Evolutionary conservation across 148 eudicot species (phyloP), one percentile per base, ranked within the genome.

Genomic region (Camellia sinensis): DNA sequence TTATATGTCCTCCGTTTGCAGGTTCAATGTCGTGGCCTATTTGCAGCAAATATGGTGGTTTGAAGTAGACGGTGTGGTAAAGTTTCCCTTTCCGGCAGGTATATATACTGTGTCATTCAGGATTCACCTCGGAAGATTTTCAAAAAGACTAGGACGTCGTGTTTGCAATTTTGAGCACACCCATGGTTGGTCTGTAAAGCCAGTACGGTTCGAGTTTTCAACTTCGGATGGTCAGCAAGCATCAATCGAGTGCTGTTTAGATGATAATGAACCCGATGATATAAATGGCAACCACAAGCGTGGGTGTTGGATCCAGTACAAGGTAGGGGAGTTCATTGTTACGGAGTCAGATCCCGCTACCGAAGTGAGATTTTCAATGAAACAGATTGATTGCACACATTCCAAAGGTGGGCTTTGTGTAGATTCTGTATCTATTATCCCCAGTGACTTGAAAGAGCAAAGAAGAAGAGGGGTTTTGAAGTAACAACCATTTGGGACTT

Each of bases 31-130:
- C 29, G 87, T 93, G 76, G 98, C 98, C 43, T 95, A 91, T 88
- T 83, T 93, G 85, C 98, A 91, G 87, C 98, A 95, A 89, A 87
- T 95, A 85, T 95, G 98, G 98, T 95, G 98, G 98, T 95, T 91
- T 86, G 98, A 95, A 83, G 97, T 93, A 18, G 97, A 90, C 74
- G 94, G 96, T 40, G 48, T 37, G 29, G 88, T 93, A 8, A 90
- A 84, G 37, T 87, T 95, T 50, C 94, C 91, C 40, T 83, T 95
- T 63, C 97, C 97, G 61, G 90, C 98, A 0, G 94, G 89, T 78
- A 74, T 81, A 54, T 95, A 95, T 78, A 88, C 96, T 5, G 74
- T 95, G 46, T 89, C 89, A 66, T 91, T 89, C 78, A 85, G 98
- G 84, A 87, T 93, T 67, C 97, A 95, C 89, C 86, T 95, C 41